phyloP scores from a whole-genome alignment of 1,284 basidiomycete species.

The Ustilago nuda region DNA sequence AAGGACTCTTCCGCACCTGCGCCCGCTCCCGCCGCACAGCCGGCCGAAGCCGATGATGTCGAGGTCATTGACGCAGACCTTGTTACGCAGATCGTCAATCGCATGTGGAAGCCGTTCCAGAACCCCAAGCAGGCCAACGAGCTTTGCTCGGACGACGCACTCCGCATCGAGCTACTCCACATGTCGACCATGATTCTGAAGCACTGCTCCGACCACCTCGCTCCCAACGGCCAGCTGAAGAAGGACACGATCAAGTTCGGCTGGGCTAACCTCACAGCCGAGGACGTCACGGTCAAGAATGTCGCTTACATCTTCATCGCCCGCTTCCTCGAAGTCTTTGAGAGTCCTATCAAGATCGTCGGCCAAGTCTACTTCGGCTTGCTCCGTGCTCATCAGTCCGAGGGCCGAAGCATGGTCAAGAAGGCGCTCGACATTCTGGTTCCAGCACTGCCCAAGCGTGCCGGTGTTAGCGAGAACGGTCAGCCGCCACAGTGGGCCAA shows the following conservation, averaged over 20 bases:
- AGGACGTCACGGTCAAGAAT: constrained; percentile 93
- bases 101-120: constrained; percentile 83
- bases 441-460: constrained; percentile 79
- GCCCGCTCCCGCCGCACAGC: constrained; percentile 67
- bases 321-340: constrained; percentile 91
- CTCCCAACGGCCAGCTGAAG: constrained; percentile 79
- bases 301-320: constrained; percentile 92
- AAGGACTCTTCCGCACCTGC: constrained; percentile 62
- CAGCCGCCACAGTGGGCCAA: constrained; percentile 88
- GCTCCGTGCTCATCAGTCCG: constrained; percentile 83
- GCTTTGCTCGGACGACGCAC: constrained; percentile 78
- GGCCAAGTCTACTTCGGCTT: constrained; percentile 93
- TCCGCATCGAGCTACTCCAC: constrained; percentile 90
- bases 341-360: constrained; percentile 92
- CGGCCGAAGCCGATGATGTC: constrained; percentile 15
- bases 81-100: constrained; percentile 77
- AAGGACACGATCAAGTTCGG: constrained; percentile 97
- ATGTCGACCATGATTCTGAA: constrained; percentile 91
- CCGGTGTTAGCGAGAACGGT: constrained; percentile 63
- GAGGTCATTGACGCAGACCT: constrained; percentile 77
- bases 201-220: constrained; percentile 77
- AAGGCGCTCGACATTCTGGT: constrained; percentile 92
- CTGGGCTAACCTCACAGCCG: constrained; percentile 85
- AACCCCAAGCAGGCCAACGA: constrained; percentile 69
- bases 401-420: constrained; percentile 80